Evolutionary conservation across 2,329 filamentous ascomycete genomes (phyloP).

Genomic region (Hypoxylon sp.): DNA sequence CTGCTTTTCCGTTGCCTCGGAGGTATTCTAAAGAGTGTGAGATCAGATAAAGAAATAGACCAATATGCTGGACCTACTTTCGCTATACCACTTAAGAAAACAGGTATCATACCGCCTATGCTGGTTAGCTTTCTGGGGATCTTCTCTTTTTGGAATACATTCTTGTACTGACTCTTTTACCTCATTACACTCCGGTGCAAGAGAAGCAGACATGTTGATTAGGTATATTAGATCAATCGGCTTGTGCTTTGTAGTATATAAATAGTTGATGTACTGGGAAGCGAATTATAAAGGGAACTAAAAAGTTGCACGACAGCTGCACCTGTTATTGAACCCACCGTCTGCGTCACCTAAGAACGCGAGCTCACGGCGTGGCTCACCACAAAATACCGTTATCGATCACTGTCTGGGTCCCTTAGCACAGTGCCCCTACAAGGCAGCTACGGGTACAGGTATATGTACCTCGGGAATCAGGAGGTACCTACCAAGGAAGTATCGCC

Average conservation of each 20-base stretch:
- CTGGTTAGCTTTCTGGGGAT: constrained; percentile 25
- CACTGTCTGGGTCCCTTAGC: constrained; percentile 32
- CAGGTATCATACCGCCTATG: constrained; percentile 92
- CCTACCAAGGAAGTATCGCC: not conserved
- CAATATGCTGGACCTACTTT: constrained; percentile 75
- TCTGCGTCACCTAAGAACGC: not conserved
- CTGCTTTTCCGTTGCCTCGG: constrained; percentile 83
- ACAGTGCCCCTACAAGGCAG: not conserved
- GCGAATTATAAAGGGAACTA: not conserved
- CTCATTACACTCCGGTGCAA: constrained; percentile 95
- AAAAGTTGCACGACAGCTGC: constrained; percentile 10
- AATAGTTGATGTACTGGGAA: not conserved
- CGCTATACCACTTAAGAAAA: constrained; percentile 99
- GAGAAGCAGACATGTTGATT: constrained; percentile 85
- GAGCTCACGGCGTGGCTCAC: not conserved
- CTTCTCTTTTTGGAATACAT: not conserved
- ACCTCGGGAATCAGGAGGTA: not conserved
- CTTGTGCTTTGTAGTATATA: constrained; percentile 11
- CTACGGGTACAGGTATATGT: not conserved
- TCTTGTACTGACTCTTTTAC: constrained; percentile 86
- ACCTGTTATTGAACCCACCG: not conserved
- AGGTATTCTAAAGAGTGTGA: constrained; percentile 79
- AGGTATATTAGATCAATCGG: constrained; percentile 6
- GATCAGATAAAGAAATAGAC: constrained; percentile 15
- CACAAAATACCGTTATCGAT: constrained; percentile 29